A percentile compares a stretch with the other conserved stretches of the same genome.
These are phyloP conservation scores for Ploettnerulaceae sp. DNA, from an alignment of 2,329 filamentous ascomycete species.

Conservation along the genomic window DNA sequence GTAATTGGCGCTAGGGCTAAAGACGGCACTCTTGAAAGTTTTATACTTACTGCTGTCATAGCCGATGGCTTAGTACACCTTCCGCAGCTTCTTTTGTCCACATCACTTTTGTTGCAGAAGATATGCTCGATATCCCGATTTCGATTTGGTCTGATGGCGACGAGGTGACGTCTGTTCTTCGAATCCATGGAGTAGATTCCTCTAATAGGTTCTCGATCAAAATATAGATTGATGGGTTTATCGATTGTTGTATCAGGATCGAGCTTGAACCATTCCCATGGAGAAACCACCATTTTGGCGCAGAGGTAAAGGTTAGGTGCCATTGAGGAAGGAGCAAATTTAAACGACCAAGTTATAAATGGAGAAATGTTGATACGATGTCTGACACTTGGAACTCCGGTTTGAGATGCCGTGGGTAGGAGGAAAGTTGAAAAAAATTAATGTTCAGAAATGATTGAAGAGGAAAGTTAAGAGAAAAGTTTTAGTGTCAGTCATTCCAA, in stretches of 20 bases:
- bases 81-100: too few relatives aligned
- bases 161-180: constrained; percentile 12
- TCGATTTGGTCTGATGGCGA: constrained; percentile 13
- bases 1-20: neutral
- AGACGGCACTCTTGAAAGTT: neutral
- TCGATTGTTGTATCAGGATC: neutral
- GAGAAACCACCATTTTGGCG: constrained; percentile 9
- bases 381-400: too few relatives aligned
- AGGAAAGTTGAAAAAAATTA: too few relatives aligned
- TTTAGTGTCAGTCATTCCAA: too few relatives aligned
- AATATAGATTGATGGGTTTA: constrained; percentile 11
- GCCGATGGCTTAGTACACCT: neutral
- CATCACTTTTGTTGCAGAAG: constrained; percentile 9
- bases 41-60: neutral
- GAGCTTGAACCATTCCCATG: constrained; percentile 3
- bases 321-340: constrained; percentile 8
- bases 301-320: constrained; percentile 12
- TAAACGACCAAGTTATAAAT: too few relatives aligned
- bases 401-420: too few relatives aligned
- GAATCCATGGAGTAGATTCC: constrained; percentile 18
- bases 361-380: too few relatives aligned
- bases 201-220: constrained; percentile 12
- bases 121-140: constrained; percentile 14
- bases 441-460: too few relatives aligned
- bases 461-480: too few relatives aligned